Conservation (phyloP, 2,329 filamentous ascomycete species). For the Teratosphaeriaceae sp. region DNA sequence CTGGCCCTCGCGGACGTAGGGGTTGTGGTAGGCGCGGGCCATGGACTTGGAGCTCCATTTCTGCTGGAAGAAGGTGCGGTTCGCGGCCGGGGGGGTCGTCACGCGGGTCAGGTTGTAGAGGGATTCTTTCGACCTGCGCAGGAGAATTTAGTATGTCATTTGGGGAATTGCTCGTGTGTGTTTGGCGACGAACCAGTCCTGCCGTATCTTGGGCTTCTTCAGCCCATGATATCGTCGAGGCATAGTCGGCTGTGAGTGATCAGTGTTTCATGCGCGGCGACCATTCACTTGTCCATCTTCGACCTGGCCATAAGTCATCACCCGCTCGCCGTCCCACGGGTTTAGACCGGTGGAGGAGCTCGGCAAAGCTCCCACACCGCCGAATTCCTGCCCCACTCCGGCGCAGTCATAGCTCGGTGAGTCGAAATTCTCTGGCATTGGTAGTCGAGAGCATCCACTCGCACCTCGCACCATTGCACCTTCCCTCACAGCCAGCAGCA, state of each 20-base stretch:
- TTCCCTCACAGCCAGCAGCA: constrained; percentile 2
- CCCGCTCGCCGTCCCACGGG: no score
- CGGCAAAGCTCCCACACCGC: no score
- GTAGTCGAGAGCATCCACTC: no score
- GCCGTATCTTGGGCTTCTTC: constrained; percentile 32
- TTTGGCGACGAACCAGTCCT: not conserved
- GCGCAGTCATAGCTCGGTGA: no score
- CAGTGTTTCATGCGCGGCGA: no score
- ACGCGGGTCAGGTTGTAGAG: constrained; percentile 75
- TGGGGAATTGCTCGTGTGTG: not conserved
- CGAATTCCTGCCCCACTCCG: no score
- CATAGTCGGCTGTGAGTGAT: constrained; percentile 11
- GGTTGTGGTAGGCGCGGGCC: constrained; percentile 85
- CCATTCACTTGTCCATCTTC: no score
- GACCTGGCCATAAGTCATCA: no score
- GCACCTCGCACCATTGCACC: not conserved
- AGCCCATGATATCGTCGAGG: constrained; percentile 56
- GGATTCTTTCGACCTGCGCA: constrained; percentile 97
- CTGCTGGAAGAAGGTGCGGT: constrained; percentile 86
- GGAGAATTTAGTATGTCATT: constrained; percentile 66
- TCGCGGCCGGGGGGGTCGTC: constrained; percentile 37
- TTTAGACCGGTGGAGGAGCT: no score
- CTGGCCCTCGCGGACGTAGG: constrained; percentile 85
- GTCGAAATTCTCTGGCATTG: no score
- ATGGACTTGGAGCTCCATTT: constrained; percentile 90